These are phyloP conservation scores for Candida lessepsii DNA, from an alignment of 805 yeast genomes.

Conservation along the genomic window DNA sequence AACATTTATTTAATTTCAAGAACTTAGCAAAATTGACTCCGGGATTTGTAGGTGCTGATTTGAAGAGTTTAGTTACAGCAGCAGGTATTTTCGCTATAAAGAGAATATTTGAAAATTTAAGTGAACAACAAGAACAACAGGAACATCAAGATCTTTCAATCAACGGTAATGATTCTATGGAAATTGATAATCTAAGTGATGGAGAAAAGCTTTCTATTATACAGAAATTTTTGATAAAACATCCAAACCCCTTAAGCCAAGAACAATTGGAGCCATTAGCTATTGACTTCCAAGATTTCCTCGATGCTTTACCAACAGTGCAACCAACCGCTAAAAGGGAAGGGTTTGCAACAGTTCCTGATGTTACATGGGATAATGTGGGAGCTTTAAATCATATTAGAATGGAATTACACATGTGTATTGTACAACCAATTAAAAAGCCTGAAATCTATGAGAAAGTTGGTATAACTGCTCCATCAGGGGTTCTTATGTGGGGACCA, in stretches of 20 bases:
- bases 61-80: constrained; percentile 89
- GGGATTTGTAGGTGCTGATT: constrained; percentile 97
- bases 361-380: constrained; percentile 92
- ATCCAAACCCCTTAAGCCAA: constrained; percentile 75
- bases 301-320: constrained; percentile 82
- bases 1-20: constrained; percentile 60
- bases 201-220: constrained; percentile 55
- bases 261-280: constrained; percentile 75
- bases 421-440: constrained; percentile 91
- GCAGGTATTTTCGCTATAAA: constrained; percentile 95
- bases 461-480: constrained; percentile 95
- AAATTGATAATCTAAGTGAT: constrained; percentile 34
- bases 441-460: constrained; percentile 88
- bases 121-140: constrained; percentile 38
- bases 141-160: neutral
- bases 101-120: constrained; percentile 70
- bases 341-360: constrained; percentile 98
- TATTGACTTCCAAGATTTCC: constrained; percentile 76
- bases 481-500: constrained; percentile 98
- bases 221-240: constrained; percentile 66
- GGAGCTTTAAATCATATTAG: constrained; percentile 84
- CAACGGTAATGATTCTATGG: constrained; percentile 27
- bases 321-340: constrained; percentile 98
- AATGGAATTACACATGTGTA: constrained; percentile 92
- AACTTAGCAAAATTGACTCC: constrained; percentile 90